Evolutionary conservation across 2,329 filamentous ascomycete genomes (phyloP).

Genomic region (Raffaelea arxii): DNA sequence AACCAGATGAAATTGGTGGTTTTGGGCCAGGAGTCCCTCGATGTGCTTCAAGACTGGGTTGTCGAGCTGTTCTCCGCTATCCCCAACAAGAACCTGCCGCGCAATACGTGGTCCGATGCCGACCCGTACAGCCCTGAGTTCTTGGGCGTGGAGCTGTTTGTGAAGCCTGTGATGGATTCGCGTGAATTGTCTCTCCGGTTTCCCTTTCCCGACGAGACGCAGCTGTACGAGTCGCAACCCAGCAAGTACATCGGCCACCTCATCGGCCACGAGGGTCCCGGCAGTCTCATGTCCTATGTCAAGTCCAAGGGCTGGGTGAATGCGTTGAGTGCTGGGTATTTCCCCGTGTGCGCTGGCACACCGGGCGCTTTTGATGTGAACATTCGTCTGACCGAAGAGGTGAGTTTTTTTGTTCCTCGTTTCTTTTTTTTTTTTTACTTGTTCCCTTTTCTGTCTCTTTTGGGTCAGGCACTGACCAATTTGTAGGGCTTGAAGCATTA

Average conservation of each 20-base stretch:
- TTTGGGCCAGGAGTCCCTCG: conserved; percentile 69
- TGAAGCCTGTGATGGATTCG: conserved; percentile 85
- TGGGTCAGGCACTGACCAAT: not conserved
- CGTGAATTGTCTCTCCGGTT: conserved; percentile 73
- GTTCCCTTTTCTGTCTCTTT: not conserved
- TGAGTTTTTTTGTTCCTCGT: conserved; percentile 19
- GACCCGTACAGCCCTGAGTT: conserved; percentile 38
- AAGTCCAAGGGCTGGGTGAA: conserved; percentile 89
- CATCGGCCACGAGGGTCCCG: conserved; percentile 86
- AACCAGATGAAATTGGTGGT: conserved; percentile 91
- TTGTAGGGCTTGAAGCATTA: conserved; percentile 62
- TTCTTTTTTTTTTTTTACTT: not conserved
- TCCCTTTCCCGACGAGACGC: conserved; percentile 75
- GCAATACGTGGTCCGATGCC: conserved; percentile 44
- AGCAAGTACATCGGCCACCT: conserved; percentile 80
- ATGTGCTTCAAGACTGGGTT: conserved; percentile 76
- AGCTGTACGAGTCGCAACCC: conserved; percentile 69
- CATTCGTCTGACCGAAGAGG: conserved; percentile 75
- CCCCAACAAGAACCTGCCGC: conserved; percentile 68
- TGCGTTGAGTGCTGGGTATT: conserved; percentile 66
- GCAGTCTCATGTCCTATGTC: conserved; percentile 82
- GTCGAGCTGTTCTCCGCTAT: conserved; percentile 73
- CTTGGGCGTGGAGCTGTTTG: conserved; percentile 63
- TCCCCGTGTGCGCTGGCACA: conserved; percentile 65
- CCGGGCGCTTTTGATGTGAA: conserved; percentile 72